Evolutionary conservation across 2,329 filamentous ascomycete species (phyloP).

Genomic region (Pseudophaeomoniella oleicola): DNA sequence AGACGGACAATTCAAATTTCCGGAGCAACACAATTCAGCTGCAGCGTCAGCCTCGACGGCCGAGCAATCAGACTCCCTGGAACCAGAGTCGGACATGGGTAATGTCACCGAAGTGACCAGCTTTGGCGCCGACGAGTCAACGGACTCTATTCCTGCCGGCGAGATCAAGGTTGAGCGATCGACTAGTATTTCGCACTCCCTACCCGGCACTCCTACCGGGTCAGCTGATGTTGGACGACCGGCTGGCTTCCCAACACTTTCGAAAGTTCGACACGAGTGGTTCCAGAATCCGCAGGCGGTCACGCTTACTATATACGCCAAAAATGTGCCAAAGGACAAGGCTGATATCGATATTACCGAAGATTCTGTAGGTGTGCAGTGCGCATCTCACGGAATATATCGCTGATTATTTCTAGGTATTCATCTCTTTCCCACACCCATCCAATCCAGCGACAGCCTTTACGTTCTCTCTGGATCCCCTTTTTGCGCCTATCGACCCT

Average conservation of each 20-base stretch:
- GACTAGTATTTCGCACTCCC: not conserved
- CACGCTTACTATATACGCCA: slow-evolving; percentile 50
- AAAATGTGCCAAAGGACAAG: slow-evolving; percentile 45
- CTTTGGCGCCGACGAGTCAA: not conserved
- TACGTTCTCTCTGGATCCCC: slow-evolving; percentile 48
- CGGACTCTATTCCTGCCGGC: not conserved
- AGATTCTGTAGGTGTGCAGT: slow-evolving; percentile 23
- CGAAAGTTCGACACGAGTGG: slow-evolving; percentile 55
- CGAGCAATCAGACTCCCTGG: slow-evolving; percentile 4
- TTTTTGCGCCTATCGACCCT: slow-evolving; percentile 52
- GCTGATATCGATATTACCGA: slow-evolving; percentile 37
- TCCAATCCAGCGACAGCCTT: slow-evolving; percentile 36
- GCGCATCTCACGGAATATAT: slow-evolving; percentile 4
- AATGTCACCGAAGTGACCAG: slow-evolving; percentile 4
- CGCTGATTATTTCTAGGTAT: slow-evolving; percentile 24
- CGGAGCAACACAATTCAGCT: slow-evolving; percentile 3
- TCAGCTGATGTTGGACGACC: slow-evolving; percentile 1
- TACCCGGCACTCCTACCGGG: not conserved
- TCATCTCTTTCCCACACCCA: slow-evolving; percentile 43
- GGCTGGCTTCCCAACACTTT: slow-evolving; percentile 25
- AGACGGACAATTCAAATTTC: slow-evolving; percentile 8
- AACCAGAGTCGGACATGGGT: not conserved
- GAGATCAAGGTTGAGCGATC: slow-evolving; percentile 1
- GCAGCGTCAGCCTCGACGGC: slow-evolving; percentile 2
- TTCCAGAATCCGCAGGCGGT: slow-evolving; percentile 49